Evolutionary conservation across 1,139 yeast species (phyloP).

Genomic region (Hanseniaspora gamundiae): DNA sequence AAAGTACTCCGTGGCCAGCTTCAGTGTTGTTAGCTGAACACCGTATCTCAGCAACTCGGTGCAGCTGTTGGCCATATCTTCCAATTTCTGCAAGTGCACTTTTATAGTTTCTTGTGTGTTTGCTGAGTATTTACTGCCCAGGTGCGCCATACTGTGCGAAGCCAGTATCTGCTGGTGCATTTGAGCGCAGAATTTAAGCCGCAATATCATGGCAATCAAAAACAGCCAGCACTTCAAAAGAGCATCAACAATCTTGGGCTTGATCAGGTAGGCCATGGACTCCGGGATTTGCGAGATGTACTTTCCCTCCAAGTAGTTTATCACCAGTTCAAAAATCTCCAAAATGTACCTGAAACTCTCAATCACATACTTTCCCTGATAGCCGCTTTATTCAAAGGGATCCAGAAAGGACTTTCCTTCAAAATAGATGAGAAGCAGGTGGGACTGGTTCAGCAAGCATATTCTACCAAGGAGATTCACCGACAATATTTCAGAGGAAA

Average conservation of each 20-base stretch:
- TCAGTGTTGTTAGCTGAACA: background rate
- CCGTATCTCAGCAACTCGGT: background rate
- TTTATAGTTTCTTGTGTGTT: background rate
- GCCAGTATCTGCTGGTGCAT: background rate
- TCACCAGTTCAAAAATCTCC: background rate
- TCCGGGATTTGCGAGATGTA: background rate
- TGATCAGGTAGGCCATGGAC: background rate
- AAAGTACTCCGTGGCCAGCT: background rate
- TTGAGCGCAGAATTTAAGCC: background rate
- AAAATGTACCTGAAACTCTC: background rate
- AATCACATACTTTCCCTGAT: background rate
- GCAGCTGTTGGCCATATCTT: background rate
- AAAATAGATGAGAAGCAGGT: background rate
- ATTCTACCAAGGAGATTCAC: background rate
- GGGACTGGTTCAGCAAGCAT: background rate
- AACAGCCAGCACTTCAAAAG: constrained; percentile 1
- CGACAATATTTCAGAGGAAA: background rate
- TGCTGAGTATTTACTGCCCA: background rate
- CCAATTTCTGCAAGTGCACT: background rate
- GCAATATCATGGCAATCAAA: background rate
- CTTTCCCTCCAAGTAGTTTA: background rate
- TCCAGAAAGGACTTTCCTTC: background rate
- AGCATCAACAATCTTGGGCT: background rate
- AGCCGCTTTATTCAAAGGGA: background rate
- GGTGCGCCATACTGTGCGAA: background rate